These are phyloP conservation scores for Capsella rubella DNA, from an alignment of 441 rosid species.

Conservation along the genomic window DNA sequence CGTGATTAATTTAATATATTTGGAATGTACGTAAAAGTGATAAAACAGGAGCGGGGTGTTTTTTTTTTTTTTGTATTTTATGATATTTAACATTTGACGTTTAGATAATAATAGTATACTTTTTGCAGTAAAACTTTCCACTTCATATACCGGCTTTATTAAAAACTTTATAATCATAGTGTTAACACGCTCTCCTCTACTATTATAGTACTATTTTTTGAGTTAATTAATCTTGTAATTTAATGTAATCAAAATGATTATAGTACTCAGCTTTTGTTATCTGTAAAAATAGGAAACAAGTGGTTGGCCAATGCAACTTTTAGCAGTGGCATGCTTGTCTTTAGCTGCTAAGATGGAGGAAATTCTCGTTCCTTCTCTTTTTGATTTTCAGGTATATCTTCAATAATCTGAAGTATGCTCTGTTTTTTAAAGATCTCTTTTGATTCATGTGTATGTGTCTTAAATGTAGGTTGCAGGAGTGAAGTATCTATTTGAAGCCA, in stretches of 20 bases:
- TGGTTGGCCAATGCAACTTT: slow-evolving; percentile 94
- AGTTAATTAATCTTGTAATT: neutral
- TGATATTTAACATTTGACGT: slow-evolving; percentile 26
- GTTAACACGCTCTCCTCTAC: slow-evolving; percentile 40
- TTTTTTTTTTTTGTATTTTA: neutral
- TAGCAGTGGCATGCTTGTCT: slow-evolving; percentile 92
- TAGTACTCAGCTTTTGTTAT: slow-evolving; percentile 14
- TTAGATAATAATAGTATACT: slow-evolving; percentile 35
- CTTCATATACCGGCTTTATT: slow-evolving; percentile 33
- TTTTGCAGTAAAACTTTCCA: slow-evolving; percentile 46
- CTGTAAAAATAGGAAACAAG: slow-evolving; percentile 55
- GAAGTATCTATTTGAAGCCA: slow-evolving; percentile 77
- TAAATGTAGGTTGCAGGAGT: slow-evolving; percentile 70
- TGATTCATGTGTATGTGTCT: neutral
- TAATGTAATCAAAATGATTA: neutral
- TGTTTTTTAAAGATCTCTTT: neutral
- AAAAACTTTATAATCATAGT: slow-evolving; percentile 41
- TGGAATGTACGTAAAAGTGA: slow-evolving; percentile 22
- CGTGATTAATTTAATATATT: neutral
- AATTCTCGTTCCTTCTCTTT: slow-evolving; percentile 78
- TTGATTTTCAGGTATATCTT: slow-evolving; percentile 78
- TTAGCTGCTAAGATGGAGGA: slow-evolving; percentile 99
- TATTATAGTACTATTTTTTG: slow-evolving; percentile 8
- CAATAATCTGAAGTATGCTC: neutral
- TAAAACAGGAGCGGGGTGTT: slow-evolving; percentile 28